These are phyloP conservation scores for Tardiomyces depauwii DNA, from an alignment of 1,139 yeast species.

Conservation along the genomic window DNA sequence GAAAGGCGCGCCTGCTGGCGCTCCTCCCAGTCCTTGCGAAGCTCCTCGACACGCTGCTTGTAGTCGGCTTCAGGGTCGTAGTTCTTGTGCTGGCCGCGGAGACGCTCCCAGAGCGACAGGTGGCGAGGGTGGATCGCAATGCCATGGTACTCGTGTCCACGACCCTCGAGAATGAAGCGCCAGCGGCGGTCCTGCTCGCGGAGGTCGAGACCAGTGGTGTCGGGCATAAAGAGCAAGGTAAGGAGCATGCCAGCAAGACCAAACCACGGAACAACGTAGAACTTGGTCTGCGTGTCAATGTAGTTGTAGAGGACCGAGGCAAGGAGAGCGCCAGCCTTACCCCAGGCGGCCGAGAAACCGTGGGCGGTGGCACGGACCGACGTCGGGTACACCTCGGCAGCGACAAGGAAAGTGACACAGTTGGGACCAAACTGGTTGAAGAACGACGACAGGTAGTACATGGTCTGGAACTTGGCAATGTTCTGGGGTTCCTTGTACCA, in stretches of 20 bases:
- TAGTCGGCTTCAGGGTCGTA: slow-evolving; percentile 28
- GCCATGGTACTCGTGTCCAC: slow-evolving; percentile 28
- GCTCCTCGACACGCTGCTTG: slow-evolving; percentile 28
- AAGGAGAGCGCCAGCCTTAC: slow-evolving; percentile 94
- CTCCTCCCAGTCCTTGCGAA: slow-evolving; percentile 27
- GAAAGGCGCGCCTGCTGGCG: slow-evolving; percentile 20
- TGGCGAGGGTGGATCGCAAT: slow-evolving; percentile 27
- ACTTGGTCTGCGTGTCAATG: slow-evolving; percentile 23
- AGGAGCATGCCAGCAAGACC: slow-evolving; percentile 27
- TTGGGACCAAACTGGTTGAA: slow-evolving; percentile 78
- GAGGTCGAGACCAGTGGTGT: slow-evolving; percentile 28
- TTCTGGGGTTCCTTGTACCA: slow-evolving; percentile 36
- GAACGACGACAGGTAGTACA: slow-evolving; percentile 53
- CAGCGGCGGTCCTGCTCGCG: slow-evolving; percentile 29
- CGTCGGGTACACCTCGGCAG: slow-evolving; percentile 97
- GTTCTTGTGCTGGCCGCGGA: slow-evolving; percentile 24
- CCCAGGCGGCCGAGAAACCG: slow-evolving; percentile 92
- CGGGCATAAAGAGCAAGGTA: slow-evolving; percentile 26
- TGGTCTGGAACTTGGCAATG: slow-evolving; percentile 43
- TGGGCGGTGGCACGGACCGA: slow-evolving; percentile 97
- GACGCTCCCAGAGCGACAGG: slow-evolving; percentile 26
- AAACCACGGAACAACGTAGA: slow-evolving; percentile 30
- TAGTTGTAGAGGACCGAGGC: slow-evolving; percentile 56
- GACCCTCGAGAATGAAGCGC: slow-evolving; percentile 24
- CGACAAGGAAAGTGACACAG: slow-evolving; percentile 88